A percentile compares a stretch with the other conserved stretches of the same genome.
Conservation (phyloP, 106 monocot genomes). For the Agapanthus africanus region DNA sequence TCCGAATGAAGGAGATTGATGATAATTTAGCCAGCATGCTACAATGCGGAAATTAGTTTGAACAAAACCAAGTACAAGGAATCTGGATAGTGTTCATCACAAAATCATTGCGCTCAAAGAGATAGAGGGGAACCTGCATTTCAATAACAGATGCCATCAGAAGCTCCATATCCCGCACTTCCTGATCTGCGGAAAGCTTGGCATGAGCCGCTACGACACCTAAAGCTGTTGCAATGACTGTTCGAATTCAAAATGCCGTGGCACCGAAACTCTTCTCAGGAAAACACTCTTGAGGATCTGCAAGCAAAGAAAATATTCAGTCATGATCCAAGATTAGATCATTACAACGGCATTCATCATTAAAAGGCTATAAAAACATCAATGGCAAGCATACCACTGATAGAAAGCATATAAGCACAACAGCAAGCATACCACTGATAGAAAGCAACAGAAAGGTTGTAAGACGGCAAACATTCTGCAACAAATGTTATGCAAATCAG, state of each 20-base stretch:
- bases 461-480: too few relatives aligned
- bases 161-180: slow-evolving; percentile 75
- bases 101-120: too few relatives aligned
- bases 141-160: slow-evolving; percentile 72
- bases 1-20: too few relatives aligned
- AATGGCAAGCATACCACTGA: too few relatives aligned
- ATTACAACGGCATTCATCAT: too few relatives aligned
- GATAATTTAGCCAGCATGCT: not conserved
- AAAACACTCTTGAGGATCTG: slow-evolving; percentile 8
- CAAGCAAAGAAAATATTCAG: not conserved
- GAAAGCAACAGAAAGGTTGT: too few relatives aligned
- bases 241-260: slow-evolving; percentile 50
- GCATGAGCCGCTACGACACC: slow-evolving; percentile 75
- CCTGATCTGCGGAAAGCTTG: slow-evolving; percentile 75
- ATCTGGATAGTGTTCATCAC: not conserved
- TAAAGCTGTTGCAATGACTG: slow-evolving; percentile 62
- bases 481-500: too few relatives aligned
- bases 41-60: too few relatives aligned
- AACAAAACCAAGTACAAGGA: not conserved
- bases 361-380: too few relatives aligned
- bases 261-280: slow-evolving; percentile 45
- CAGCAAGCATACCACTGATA: too few relatives aligned
- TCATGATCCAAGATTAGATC: too few relatives aligned
- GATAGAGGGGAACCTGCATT: slow-evolving; percentile 63
- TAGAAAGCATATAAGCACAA: too few relatives aligned